Evolutionary conservation across 345 rosid species (phyloP).

Genomic region (Syzygium grande): DNA sequence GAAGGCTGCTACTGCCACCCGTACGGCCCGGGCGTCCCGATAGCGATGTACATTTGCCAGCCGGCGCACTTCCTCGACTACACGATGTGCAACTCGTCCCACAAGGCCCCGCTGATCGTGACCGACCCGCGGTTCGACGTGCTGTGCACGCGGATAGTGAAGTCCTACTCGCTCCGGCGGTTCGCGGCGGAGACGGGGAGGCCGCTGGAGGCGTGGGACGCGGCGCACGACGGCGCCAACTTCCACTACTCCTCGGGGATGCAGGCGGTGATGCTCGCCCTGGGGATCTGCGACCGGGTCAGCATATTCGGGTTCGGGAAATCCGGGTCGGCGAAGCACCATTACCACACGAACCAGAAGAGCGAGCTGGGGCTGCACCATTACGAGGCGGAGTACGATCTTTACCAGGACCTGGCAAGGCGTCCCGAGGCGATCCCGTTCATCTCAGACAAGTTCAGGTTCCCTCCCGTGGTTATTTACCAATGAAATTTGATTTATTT

Average conservation of each 20-base stretch:
- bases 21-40: conserved; percentile 56
- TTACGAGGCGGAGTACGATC: conserved; percentile 71
- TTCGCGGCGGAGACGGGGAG: conserved; percentile 40
- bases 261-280: conserved; percentile 81
- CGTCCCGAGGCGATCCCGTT: conserved; percentile 64
- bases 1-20: conserved; percentile 76
- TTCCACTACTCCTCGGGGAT: conserved; percentile 94
- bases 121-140: conserved; percentile 84
- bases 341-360: conserved; percentile 87
- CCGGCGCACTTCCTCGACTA: conserved; percentile 83
- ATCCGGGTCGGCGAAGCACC: conserved; percentile 53
- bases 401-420: conserved; percentile 51
- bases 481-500: conserved; percentile 21
- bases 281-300: conserved; percentile 73
- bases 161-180: conserved; percentile 69
- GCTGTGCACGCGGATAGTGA: conserved; percentile 64
- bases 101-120: conserved; percentile 47
- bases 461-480: conserved; percentile 59
- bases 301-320: conserved; percentile 89
- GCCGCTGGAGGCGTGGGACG: conserved; percentile 56
- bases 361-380: conserved; percentile 77
- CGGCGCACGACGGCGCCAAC: conserved; percentile 59
- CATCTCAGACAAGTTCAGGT: conserved; percentile 45
- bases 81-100: conserved; percentile 48
- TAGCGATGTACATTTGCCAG: conserved; percentile 80